Base-by-base conservation (phyloP, 306 rosid species). In the Citrullus mucosospermus region DNA sequence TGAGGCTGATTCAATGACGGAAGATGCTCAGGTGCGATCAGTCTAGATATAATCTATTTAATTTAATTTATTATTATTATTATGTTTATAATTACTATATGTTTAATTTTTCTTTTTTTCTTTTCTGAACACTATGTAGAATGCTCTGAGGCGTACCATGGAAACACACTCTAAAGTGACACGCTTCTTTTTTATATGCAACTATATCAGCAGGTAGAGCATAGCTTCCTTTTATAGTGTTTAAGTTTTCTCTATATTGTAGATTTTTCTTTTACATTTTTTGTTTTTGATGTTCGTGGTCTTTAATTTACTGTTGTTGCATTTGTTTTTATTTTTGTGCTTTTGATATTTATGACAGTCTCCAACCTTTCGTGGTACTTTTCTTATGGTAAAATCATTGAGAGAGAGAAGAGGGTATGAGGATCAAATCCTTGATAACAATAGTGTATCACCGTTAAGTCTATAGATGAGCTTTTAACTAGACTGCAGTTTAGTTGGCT, bases 1-100 rank as follows among this genome's bases (percentile, higher is more conserved):
- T 38, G 99, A 95, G 87, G 99, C 99, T 0, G 99, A 95, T 83
- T 95, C 99, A 65, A 95, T 95, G 97, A 92, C 97, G 0, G 97
- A 95, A 89, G 97, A 95, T 87, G 97, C 99, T 88, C 97, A 91
- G 96, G 97, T 79, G 88, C 68, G 85, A 68, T 73, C 84, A 78
- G 15, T 58, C 16, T 44, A 59, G 8, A 56, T 48, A 43, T 48
- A 53, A 30, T 17, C 30, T 30, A 32, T 39, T 53, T 65, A 30
- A 58, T 39, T 53, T 25, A 1, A 32, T 32, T 32, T 32, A 32
- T 1, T 32, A 32, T 36, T 16, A 22, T 22, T 22, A 22, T 22
- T 22, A 22, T 22, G 22, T 22, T 22, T 55, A 6, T 34, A 50
- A 16, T 13, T 73, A 30, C 68, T 14, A 55, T 25, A 59, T 78